phyloP scores from a whole-genome alignment of 73 alveolate species.

The Paramecium primaurelia region DNA sequence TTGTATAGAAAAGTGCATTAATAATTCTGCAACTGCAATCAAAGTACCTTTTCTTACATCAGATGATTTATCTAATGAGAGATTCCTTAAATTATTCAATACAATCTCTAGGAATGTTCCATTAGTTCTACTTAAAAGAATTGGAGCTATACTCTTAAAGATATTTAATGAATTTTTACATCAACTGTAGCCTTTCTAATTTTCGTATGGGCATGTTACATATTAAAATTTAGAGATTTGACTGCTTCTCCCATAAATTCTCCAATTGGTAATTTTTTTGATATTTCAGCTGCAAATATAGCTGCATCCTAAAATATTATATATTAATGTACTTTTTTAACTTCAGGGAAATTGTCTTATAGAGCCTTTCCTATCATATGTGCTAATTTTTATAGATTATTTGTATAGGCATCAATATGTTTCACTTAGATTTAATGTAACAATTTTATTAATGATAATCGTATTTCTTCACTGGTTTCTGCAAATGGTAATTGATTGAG shows the following conservation, averaged over 20 bases:
- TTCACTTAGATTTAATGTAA: conserved; percentile 64
- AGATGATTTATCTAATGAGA: conserved; percentile 74
- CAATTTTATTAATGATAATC: conserved; percentile 69
- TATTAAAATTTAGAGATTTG: conserved; percentile 63
- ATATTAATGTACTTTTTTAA: conserved; percentile 56
- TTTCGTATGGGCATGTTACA: conserved; percentile 76
- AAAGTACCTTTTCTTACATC: conserved; percentile 73
- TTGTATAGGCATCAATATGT: conserved; percentile 65
- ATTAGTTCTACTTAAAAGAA: conserved; percentile 69
- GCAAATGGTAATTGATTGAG: conserved; percentile 71
- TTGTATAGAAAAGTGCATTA: conserved; percentile 69
- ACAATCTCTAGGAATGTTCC: conserved; percentile 73
- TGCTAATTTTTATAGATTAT: conserved; percentile 65
- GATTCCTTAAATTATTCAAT: conserved; percentile 55
- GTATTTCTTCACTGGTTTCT: conserved; percentile 79
- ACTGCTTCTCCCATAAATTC: conserved; percentile 68
- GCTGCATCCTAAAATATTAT: background rate
- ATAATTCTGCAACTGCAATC: conserved; percentile 64
- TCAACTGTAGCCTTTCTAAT: conserved; percentile 69
- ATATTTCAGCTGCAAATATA: conserved; percentile 64
- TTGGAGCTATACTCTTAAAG: conserved; percentile 58
- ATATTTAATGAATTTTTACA: background rate
- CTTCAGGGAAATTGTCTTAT: conserved; percentile 76
- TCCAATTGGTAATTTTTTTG: conserved; percentile 70
- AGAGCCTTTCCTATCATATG: conserved; percentile 71